Evolutionary conservation across 345 rosid species (phyloP).

Genomic region (Acer saccharum): DNA sequence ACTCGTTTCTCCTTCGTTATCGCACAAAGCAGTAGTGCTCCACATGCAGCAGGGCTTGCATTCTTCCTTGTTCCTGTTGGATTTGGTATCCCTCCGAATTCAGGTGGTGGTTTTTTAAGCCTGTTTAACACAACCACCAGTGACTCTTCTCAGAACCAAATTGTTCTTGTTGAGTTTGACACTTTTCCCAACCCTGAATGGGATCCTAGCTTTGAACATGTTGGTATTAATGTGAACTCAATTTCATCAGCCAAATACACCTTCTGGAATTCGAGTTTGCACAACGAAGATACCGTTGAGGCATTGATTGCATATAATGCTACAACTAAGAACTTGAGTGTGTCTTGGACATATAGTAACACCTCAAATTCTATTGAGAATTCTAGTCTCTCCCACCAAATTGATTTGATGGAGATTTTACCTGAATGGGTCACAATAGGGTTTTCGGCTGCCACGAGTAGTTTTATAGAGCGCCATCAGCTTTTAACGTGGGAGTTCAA

Average conservation of each 20-base stretch:
- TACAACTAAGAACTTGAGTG: slow-evolving; percentile 40
- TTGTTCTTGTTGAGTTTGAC: slow-evolving; percentile 38
- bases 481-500: slow-evolving; percentile 12
- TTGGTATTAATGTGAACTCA: slow-evolving; percentile 39
- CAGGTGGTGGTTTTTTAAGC: slow-evolving; percentile 46
- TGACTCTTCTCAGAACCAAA: slow-evolving; percentile 23
- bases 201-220: slow-evolving; percentile 32
- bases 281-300: slow-evolving; percentile 26
- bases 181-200: slow-evolving; percentile 24
- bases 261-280: slow-evolving; percentile 38
- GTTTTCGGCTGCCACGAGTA: slow-evolving; percentile 18
- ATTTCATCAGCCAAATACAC: slow-evolving; percentile 23
- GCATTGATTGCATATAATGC: slow-evolving; percentile 41
- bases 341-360: slow-evolving; percentile 42
- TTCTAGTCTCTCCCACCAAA: slow-evolving; percentile 12
- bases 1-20: slow-evolving; percentile 39
- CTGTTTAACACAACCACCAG: slow-evolving; percentile 29
- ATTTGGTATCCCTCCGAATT: slow-evolving; percentile 45
- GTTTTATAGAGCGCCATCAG: not conserved
- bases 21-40: not conserved
- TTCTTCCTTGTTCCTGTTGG: slow-evolving; percentile 43
- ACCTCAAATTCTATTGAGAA: slow-evolving; percentile 32
- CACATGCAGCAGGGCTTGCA: slow-evolving; percentile 29
- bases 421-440: slow-evolving; percentile 18
- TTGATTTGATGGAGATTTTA: slow-evolving; percentile 14